phyloP scores from a whole-genome alignment of 2,329 filamentous ascomycete species.

The Aspergillus viridinutans region DNA sequence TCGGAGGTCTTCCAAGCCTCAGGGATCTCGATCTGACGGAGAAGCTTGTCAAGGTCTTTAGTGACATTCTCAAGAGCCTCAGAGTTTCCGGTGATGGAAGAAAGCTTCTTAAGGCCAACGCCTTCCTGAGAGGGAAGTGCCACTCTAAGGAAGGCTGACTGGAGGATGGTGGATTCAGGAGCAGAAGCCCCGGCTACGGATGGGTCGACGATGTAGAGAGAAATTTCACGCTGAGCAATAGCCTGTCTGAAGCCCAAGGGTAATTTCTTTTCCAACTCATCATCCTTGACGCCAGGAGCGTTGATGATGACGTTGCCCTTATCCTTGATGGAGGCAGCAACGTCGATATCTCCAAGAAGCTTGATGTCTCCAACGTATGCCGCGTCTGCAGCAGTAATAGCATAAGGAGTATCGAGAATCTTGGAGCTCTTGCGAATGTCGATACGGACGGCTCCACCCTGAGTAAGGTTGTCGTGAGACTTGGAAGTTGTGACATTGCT shows the following conservation, averaged over 20 bases:
- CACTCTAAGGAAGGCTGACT: conserved; percentile 79
- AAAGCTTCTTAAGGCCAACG: conserved; percentile 63
- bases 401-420: conserved; percentile 78
- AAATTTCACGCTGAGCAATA: conserved; percentile 64
- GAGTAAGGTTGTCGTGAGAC: conserved; percentile 59
- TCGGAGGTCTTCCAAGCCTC: conserved; percentile 73
- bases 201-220: conserved; percentile 73
- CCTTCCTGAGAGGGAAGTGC: conserved; percentile 63
- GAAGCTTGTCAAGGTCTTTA: conserved; percentile 60
- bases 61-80: conserved; percentile 60
- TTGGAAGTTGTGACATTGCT: conserved; percentile 59
- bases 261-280: conserved; percentile 83
- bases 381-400: conserved; percentile 73
- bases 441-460: conserved; percentile 75
- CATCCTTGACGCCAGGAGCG: conserved; percentile 75
- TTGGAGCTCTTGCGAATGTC: conserved; percentile 82
- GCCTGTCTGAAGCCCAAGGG: conserved; percentile 66
- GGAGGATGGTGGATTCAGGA: conserved; percentile 63
- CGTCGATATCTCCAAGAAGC: conserved; percentile 72
- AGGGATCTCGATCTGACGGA: conserved; percentile 71
- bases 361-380: conserved; percentile 74
- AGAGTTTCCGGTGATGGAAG: conserved; percentile 54
- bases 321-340: conserved; percentile 65
- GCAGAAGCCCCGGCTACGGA: conserved; percentile 64
- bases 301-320: conserved; percentile 71